Base-by-base conservation (phyloP, 306 rosid genomes). In the Alnus glutinosa region DNA sequence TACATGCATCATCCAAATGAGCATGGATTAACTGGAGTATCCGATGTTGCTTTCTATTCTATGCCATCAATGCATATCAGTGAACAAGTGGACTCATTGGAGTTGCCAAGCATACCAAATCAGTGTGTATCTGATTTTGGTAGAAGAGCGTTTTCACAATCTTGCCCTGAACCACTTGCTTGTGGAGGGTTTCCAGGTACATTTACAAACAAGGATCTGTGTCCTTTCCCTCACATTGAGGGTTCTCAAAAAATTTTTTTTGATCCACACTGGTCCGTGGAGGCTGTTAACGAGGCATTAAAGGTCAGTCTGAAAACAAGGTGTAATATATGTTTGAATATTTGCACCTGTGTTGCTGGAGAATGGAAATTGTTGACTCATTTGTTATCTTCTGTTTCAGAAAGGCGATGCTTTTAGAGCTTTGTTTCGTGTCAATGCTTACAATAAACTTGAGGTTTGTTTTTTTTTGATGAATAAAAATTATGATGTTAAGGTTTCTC, bases 401-500 rank as follows among this genome's bases (percentile, higher is more conserved):
- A 91, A 78, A 76, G 97, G 97, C 51, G 89, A 83, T 78, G 84
- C 79, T 78, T 91, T 89, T 58, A 95, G 82, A 88, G 93, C 97
- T 82, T 77, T 83, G 71, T 90, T 95, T 78, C 90, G 57, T 61
- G 96, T 95, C 84, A 95, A 95, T 83, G 96, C 92, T 23, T 91
- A 90, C 87, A 91, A 95, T 75, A 89, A 87, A 82, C 72, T 83
- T 52, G 98, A 95, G 98, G 98, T 92, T 78, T 75, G 84, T 57
- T 39, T 58, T 71, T 46, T 48, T 72, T 28, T 50, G 28, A 23
- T 19, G 7, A 37, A 5, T 32, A 9, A 19, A 71, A 28, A 28
- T 30, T 50, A 18, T 0, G 23, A 23, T 16, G 50, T 42, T 55
- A 5, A 2, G 52, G 9, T 71, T 73, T 57, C 48, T 55, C 32